phyloP scores from a whole-genome alignment of 2,329 filamentous ascomycete species.

The Colletotrichum higginsianum region DNA sequence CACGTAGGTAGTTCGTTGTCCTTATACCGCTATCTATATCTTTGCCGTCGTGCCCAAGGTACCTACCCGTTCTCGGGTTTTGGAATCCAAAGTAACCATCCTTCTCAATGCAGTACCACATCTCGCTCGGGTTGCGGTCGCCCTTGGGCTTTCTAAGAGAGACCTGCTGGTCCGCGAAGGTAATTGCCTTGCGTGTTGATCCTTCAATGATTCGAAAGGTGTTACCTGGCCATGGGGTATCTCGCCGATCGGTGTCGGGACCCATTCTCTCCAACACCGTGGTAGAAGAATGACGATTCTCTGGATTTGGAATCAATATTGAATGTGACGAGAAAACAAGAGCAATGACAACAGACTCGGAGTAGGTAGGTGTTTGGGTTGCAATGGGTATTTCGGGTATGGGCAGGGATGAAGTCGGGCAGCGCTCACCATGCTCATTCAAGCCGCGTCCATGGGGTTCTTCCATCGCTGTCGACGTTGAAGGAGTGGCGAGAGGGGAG shows the following conservation, averaged over 20 bases:
- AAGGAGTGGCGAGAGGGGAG: not conserved
- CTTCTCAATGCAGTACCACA: slow-evolving; percentile 55
- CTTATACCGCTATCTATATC: too few relatives aligned
- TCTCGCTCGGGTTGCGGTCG: not conserved
- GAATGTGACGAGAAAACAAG: too few relatives aligned
- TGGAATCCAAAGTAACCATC: slow-evolving; percentile 57
- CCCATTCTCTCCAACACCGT: too few relatives aligned
- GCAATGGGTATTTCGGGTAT: too few relatives aligned
- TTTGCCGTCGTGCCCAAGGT: slow-evolving; percentile 42
- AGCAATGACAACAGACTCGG: too few relatives aligned
- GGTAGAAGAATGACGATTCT: too few relatives aligned
- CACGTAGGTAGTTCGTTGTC: too few relatives aligned
- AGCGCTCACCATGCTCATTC: slow-evolving; percentile 9
- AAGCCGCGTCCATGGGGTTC: not conserved
- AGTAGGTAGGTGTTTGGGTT: too few relatives aligned
- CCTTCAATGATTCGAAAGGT: slow-evolving; percentile 43
- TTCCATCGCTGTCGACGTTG: not conserved
- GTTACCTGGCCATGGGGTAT: slow-evolving; percentile 42
- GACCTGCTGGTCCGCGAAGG: slow-evolving; percentile 1
- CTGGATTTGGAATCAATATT: too few relatives aligned
- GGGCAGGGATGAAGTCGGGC: too few relatives aligned
- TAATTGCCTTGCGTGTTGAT: slow-evolving; percentile 32
- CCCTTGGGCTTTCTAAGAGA: slow-evolving; percentile 11
- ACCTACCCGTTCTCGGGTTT: slow-evolving; percentile 51
- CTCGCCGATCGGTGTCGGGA: too few relatives aligned